These are phyloP conservation scores for Camelina hispida DNA, from an alignment of 345 rosid genomes.

Conservation along the genomic window DNA sequence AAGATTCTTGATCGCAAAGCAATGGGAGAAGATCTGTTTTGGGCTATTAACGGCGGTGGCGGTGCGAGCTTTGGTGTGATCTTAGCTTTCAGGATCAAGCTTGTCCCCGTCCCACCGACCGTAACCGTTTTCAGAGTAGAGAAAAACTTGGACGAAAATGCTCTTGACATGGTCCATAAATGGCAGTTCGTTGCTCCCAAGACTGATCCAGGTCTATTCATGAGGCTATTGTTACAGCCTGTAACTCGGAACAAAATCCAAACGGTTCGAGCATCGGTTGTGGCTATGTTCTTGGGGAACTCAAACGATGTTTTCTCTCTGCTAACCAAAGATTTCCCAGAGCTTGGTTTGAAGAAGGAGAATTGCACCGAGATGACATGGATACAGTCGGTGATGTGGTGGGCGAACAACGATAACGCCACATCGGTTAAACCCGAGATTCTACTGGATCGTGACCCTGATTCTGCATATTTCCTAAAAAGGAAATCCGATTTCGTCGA, in stretches of 20 bases:
- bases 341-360: conserved; percentile 51
- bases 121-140: conserved; percentile 58
- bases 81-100: conserved; percentile 52
- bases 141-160: conserved; percentile 46
- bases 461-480: conserved; percentile 47
- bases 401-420: conserved; percentile 48
- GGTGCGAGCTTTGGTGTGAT: conserved; percentile 66
- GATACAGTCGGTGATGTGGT: conserved; percentile 63
- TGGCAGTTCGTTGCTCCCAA: conserved; percentile 68
- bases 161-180: conserved; percentile 46
- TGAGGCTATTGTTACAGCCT: conserved; percentile 70
- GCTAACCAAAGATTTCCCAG: conserved; percentile 54
- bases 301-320: conserved; percentile 41
- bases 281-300: conserved; percentile 51
- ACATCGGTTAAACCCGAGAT: conserved; percentile 44
- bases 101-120: conserved; percentile 55
- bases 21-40: conserved; percentile 72
- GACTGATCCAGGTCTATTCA: conserved; percentile 58
- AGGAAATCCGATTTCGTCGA: conserved; percentile 71
- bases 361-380: conserved; percentile 60
- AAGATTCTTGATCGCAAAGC: conserved; percentile 48
- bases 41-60: conserved; percentile 68
- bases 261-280: conserved; percentile 49
- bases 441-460: conserved; percentile 48
- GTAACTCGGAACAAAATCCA: conserved; percentile 42